Evolutionary conservation across 1,139 yeast species (phyloP).

Genomic region (Arxiozyma heterogenica): DNA sequence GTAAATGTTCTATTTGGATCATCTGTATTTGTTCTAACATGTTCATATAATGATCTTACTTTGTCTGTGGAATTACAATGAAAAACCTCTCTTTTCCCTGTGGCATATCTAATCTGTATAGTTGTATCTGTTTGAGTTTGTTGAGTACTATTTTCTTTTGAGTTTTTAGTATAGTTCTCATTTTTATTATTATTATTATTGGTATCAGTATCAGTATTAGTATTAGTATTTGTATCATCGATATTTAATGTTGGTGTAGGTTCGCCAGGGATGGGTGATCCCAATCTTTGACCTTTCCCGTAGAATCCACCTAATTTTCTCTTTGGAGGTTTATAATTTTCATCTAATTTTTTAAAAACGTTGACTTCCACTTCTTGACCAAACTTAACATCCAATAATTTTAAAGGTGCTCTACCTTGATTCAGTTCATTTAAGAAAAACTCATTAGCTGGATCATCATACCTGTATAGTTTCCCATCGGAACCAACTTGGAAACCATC

Average conservation of each 20-base stretch:
- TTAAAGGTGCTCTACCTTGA: slow-evolving; percentile 88
- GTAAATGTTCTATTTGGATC: slow-evolving; percentile 45
- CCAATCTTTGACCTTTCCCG: slow-evolving; percentile 83
- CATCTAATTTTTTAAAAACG: slow-evolving; percentile 72
- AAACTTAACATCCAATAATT: slow-evolving; percentile 68
- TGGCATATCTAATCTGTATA: slow-evolving; percentile 79
- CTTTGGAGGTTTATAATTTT: slow-evolving; percentile 70
- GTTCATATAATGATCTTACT: slow-evolving; percentile 60
- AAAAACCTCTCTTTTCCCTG: slow-evolving; percentile 61
- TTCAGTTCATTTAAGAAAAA: slow-evolving; percentile 70
- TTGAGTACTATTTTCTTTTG: not conserved
- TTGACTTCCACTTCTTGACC: slow-evolving; percentile 96
- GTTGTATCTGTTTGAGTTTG: slow-evolving; percentile 40
- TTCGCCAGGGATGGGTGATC: slow-evolving; percentile 82
- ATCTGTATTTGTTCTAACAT: slow-evolving; percentile 44
- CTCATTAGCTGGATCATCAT: slow-evolving; percentile 84
- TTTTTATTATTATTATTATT: not conserved
- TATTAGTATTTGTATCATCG: slow-evolving; percentile 1
- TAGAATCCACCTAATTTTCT: slow-evolving; percentile 59
- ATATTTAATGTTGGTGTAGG: slow-evolving; percentile 20
- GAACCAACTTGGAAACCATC: slow-evolving; percentile 87
- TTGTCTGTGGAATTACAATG: slow-evolving; percentile 59
- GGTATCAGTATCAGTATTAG: not conserved
- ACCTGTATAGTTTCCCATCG: slow-evolving; percentile 74
- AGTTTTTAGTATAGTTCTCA: not conserved